Base-by-base conservation (phyloP, 495 filamentous ascomycete species). In the Clavariopsis aquatica region DNA sequence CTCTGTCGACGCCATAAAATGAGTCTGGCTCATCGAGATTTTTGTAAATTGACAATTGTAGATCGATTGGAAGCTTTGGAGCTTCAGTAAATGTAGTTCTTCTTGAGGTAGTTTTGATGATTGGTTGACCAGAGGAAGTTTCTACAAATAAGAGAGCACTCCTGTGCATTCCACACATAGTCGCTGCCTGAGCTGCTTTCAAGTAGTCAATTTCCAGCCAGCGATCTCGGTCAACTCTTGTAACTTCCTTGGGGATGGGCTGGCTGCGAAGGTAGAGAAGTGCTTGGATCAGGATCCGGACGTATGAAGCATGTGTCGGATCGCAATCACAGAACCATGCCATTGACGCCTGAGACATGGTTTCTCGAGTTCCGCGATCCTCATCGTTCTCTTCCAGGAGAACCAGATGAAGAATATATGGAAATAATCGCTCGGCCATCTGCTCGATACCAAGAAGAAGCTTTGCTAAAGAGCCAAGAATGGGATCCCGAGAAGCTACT, bases 1-100 rank as follows among this genome's bases (percentile, higher is more conserved):
- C 83, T 73, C 95, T 89, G 51, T 88, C 83, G 22, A 98, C 86
- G n/a, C 94, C 94, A 70, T 98, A 98, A 73, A 93, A 98, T 19
- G 93, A 85, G 72, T 98, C 94, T 15, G 92, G 93, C 72, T 98
- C 94, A 74, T 96, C 93, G 38, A 98, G 88, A 60, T 91, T 90
- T 74, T 88, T 87, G 72, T 91, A 98, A 1, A 98, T 89, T 9
- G 84, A 78, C 61, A 96, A 81, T 7, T 97, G 74, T 19, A 94
- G 78, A 9, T 89, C 83, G 12, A 82, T 78, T 17, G 89, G 83
- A 26, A 87, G 79, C 41, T 82, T 76, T 23, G 83, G 79, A 65
- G 80, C 85, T 6, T 55, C 31, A 36, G 79, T 70, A 17, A 83
- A 19, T 10, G 58, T 73, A 17, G 88, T 87, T 31, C 91, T 84